Conservation (phyloP, 257 asterid species). For the Lycium ferocissimum region DNA sequence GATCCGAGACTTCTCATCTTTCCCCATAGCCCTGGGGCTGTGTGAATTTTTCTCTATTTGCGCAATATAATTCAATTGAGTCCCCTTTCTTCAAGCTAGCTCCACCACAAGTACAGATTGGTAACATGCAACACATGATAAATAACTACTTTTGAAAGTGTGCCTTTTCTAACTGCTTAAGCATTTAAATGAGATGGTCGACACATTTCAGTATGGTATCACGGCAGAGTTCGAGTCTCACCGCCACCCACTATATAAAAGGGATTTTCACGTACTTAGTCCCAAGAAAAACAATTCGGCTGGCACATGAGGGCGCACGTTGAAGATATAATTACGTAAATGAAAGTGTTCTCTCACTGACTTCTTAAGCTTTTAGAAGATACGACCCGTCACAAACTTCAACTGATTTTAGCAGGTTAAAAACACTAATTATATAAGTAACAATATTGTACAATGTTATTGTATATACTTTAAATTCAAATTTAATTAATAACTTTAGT, state of each 20-base stretch:
- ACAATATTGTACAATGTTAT: not conserved
- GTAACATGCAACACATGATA: not conserved
- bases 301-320: not conserved
- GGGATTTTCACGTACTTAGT: too few relatives aligned
- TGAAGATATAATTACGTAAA: not conserved
- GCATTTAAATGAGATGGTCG: too few relatives aligned
- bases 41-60: too few relatives aligned
- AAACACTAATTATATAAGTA: conserved; percentile 24
- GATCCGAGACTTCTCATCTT: too few relatives aligned
- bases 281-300: not conserved
- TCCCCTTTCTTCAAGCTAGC: not conserved
- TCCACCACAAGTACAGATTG: not conserved
- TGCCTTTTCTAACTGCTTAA: too few relatives aligned
- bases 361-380: not conserved
- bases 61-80: too few relatives aligned
- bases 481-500: not conserved
- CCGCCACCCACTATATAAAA: too few relatives aligned
- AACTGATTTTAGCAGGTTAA: not conserved
- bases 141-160: too few relatives aligned
- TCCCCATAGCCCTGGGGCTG: too few relatives aligned
- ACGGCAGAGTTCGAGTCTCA: too few relatives aligned
- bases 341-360: not conserved
- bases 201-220: not conserved
- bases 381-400: too few relatives aligned
- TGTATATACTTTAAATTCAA: not conserved